These are phyloP conservation scores for Sinapis alba DNA, from an alignment of 441 rosid species.

Conservation along the genomic window DNA sequence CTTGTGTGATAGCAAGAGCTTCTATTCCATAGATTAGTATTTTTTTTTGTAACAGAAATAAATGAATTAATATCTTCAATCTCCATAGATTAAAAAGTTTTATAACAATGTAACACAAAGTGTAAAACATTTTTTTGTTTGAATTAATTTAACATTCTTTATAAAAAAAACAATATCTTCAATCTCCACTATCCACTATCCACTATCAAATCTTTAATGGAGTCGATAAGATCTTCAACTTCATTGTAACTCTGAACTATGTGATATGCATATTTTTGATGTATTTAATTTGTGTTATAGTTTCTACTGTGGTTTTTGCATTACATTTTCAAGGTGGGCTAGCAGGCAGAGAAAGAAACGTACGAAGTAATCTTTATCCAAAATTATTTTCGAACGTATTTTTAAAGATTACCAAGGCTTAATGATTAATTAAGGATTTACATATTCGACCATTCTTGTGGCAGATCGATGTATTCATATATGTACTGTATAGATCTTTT, in stretches of 20 bases:
- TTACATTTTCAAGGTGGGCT: no score
- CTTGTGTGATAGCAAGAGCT: neutral
- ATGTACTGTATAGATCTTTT: neutral
- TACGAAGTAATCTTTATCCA: neutral
- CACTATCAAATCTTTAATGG: neutral
- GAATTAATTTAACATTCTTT: no score
- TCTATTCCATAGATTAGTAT: neutral
- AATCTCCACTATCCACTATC: neutral
- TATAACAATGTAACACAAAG: no score
- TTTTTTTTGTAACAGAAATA: no score
- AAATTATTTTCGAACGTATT: neutral
- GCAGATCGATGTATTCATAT: neutral
- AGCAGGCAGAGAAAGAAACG: neutral
- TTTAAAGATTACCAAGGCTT: conserved; percentile 1
- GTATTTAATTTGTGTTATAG: no score
- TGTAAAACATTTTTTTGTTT: no score
- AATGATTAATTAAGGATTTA: neutral
- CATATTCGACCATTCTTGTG: neutral
- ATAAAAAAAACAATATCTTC: no score
- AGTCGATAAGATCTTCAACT: neutral
- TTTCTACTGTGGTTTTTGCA: no score
- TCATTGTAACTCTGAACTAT: neutral
- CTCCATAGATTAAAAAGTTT: no score
- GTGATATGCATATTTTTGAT: no score
- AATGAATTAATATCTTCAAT: no score